These are phyloP conservation scores for Skeletonema potamos DNA, from an alignment of 108 stramenopile species.

Conservation along the genomic window DNA sequence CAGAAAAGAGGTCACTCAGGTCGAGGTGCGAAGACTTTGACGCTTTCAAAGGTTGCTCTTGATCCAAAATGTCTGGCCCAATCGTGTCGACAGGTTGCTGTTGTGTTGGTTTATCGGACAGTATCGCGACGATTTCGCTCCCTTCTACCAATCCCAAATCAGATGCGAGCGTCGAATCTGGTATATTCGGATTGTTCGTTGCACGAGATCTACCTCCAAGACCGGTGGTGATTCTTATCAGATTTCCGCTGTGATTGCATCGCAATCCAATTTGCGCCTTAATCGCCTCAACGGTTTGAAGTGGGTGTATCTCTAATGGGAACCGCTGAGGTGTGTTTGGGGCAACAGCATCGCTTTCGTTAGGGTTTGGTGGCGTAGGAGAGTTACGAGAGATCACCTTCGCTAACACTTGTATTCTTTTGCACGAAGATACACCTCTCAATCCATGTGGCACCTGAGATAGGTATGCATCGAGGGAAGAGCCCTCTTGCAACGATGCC, in stretches of 20 bases:
- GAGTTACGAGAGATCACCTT: conserved; percentile 22
- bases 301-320: conserved; percentile 77
- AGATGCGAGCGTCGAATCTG: conserved; percentile 67
- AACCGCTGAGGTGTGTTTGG: conserved; percentile 51
- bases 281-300: conserved; percentile 78
- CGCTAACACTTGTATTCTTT: conserved; percentile 59
- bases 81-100: conserved; percentile 4
- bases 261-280: conserved; percentile 62
- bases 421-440: conserved; percentile 73
- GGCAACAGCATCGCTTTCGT: not conserved
- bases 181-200: conserved; percentile 10
- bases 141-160: conserved; percentile 77
- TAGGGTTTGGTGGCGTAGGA: not conserved
- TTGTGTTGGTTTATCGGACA: conserved; percentile 49
- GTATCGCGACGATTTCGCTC: conserved; percentile 72
- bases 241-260: conserved; percentile 35
- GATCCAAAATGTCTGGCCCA: not conserved
- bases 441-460: conserved; percentile 71
- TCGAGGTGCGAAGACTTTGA: conserved; percentile 29
- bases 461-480: conserved; percentile 40
- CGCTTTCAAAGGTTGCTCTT: conserved; percentile 1
- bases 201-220: not conserved
- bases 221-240: not conserved
- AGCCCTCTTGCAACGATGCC: conserved; percentile 21
- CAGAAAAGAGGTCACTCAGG: conserved; percentile 63